These are phyloP conservation scores for Phoma sp. DNA, from an alignment of 2,329 filamentous ascomycete genomes.

Conservation along the genomic window DNA sequence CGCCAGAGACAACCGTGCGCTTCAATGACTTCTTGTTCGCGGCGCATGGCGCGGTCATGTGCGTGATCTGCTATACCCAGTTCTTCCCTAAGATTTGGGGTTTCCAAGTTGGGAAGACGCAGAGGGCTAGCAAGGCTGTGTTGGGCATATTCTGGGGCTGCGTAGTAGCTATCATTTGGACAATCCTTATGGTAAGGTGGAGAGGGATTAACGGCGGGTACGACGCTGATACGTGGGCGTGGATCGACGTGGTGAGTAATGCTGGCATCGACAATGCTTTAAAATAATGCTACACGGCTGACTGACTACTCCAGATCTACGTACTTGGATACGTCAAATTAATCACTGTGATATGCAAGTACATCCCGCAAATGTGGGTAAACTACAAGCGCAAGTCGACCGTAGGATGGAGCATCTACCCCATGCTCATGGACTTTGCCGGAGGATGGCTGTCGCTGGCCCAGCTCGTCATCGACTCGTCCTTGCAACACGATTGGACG, in stretches of 20 bases:
- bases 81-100: conserved; percentile 77
- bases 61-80: conserved; percentile 77
- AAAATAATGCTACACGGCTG: background rate
- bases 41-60: conserved; percentile 77
- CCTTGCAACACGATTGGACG: conserved; percentile 84
- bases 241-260: conserved; percentile 67
- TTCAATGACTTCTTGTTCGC: conserved; percentile 93
- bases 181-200: conserved; percentile 55
- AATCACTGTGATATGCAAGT: conserved; percentile 87
- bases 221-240: conserved; percentile 63
- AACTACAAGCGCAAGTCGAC: conserved; percentile 90
- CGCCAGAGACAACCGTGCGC: conserved; percentile 81
- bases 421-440: conserved; percentile 82
- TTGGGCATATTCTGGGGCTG: conserved; percentile 75
- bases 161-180: conserved; percentile 62
- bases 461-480: conserved; percentile 86
- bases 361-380: conserved; percentile 73
- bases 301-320: conserved; percentile 56
- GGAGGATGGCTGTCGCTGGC: conserved; percentile 83
- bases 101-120: conserved; percentile 66
- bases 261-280: background rate
- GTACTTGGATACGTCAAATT: conserved; percentile 89
- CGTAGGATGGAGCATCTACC: conserved; percentile 82
- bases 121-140: conserved; percentile 68
- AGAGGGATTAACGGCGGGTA: conserved; percentile 53